Base-by-base conservation (phyloP, 73 alveolate species). In the Symbiodinium natans region DNA sequence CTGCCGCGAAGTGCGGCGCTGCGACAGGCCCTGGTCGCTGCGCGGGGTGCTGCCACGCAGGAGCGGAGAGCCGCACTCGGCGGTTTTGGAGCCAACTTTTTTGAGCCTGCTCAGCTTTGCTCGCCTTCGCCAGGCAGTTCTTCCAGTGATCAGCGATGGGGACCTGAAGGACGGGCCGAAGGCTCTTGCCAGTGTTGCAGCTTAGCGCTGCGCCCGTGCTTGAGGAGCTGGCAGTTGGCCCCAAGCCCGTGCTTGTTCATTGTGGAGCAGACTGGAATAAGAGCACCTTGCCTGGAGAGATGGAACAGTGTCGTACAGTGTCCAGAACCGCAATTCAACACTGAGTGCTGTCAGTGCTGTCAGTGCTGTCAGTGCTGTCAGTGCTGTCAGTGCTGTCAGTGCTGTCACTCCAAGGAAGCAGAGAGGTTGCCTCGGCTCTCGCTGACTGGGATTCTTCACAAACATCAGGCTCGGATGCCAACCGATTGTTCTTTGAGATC, bases 261-360 rank as follows among this genome's bases (percentile, higher is more conserved):
- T 87, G 94, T 10, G 94, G 94, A 17, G 63, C 84, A 21, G 15
- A 80, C n/a, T 87, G 94, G 94, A 87, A 84, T 31, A 80, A 87
- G 40, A 52, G 94, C 39, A 11, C 21, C 93, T 46, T 8, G 82
- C 74, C 89, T 25, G 10, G 29, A 25, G 80, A 25, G 38, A 29
- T 17, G 38, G 31, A 4, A 34, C 25, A 48, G 63, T 8, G 63
- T 48, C 17, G 63, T 8, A n/a, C n/a, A n/a, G n/a, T n/a, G n/a
- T n/a, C n/a, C n/a, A n/a, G n/a, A 8, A 48, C 63, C 63, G 23
- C 63, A 48, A 48, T 17, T 10, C 63, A 48, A 48, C 17, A 8
- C 63, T 10, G 8, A 17, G 23, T 48, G 63, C 63, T 48, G 63
- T 17, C 63, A 48, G 23, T 48, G 63, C 23, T 48, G 17, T 8